A percentile compares a stretch with the other conserved stretches of the same genome.
Evolutionary conservation across 306 rosid genomes (phyloP).

Genomic region (Dryas alaskensis): DNA sequence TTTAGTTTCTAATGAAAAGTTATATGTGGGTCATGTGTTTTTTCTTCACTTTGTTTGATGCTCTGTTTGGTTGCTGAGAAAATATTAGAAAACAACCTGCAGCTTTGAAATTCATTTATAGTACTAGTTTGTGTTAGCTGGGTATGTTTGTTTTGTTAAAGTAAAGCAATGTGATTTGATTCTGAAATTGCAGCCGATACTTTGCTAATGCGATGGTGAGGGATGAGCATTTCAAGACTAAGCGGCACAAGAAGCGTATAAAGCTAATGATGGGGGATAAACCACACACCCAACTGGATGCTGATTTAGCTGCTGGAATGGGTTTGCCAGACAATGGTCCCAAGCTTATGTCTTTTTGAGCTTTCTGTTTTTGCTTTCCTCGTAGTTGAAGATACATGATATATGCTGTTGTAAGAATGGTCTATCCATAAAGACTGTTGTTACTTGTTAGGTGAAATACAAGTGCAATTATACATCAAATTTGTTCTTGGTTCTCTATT

Average conservation of each 20-base stretch:
- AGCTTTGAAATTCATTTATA: background rate
- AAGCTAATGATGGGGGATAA: conserved; percentile 73
- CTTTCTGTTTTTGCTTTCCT: background rate
- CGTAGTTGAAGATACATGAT: conserved; percentile 11
- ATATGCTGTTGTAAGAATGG: conserved; percentile 14
- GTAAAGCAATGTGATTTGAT: background rate
- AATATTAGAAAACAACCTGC: too few relatives aligned
- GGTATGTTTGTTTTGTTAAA: background rate
- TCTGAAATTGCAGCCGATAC: conserved; percentile 62
- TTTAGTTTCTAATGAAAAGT: too few relatives aligned
- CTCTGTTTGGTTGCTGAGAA: too few relatives aligned
- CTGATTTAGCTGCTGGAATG: conserved; percentile 92
- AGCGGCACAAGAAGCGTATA: conserved; percentile 70
- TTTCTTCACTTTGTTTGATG: too few relatives aligned
- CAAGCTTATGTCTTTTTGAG: conserved; percentile 60
- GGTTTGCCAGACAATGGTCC: conserved; percentile 97
- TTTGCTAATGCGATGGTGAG: conserved; percentile 72
- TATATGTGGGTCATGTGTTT: background rate
- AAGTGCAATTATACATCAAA: background rate
- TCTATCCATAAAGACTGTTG: background rate
- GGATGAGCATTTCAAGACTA: conserved; percentile 91
- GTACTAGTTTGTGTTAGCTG: background rate
- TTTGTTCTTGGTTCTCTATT: background rate
- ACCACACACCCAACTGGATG: conserved; percentile 91
- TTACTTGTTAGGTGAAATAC: background rate